phyloP scores from a whole-genome alignment of 2,329 filamentous ascomycete genomes.

The Celoporthe dispersa region DNA sequence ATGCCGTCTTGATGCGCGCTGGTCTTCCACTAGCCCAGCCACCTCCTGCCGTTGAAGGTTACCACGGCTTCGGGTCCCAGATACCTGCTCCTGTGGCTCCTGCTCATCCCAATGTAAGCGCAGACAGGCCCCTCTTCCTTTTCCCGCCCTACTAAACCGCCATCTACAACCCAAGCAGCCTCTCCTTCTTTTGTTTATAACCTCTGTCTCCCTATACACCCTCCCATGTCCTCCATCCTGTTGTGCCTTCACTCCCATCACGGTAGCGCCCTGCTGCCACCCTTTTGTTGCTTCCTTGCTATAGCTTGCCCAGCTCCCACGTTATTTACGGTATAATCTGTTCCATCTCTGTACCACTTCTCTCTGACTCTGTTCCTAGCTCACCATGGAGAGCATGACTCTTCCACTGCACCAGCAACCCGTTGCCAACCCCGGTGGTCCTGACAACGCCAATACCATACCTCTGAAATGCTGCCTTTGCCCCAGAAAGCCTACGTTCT shows the following conservation, averaged over 20 bases:
- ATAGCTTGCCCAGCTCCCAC: constrained; percentile 1
- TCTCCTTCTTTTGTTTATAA: constrained; percentile 11
- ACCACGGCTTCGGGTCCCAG: background rate
- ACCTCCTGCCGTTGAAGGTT: background rate
- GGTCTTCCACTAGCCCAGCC: background rate
- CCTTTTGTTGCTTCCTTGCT: constrained; percentile 36
- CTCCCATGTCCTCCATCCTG: background rate
- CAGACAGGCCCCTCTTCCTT: background rate
- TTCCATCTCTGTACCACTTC: background rate
- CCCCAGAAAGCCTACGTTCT: constrained; percentile 78
- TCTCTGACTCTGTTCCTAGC: constrained; percentile 12
- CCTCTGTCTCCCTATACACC: background rate
- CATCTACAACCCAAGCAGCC: constrained; percentile 1
- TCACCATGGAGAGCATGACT: constrained; percentile 19
- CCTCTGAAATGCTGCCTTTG: constrained; percentile 84
- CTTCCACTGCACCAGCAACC: background rate
- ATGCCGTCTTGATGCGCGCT: background rate
- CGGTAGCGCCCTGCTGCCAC: constrained; percentile 35
- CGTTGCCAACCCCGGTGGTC: constrained; percentile 2
- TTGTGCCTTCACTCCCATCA: constrained; percentile 38
- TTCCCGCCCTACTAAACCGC: background rate
- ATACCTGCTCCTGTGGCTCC: constrained; percentile 3
- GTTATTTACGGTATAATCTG: constrained; percentile 1
- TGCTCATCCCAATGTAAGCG: constrained; percentile 2
- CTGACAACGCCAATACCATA: constrained; percentile 44